A percentile compares a stretch with the other conserved stretches of the same genome.
Evolutionary conservation across 164 flowering plant genomes (phyloP).

Genomic region (Chloranthus sessilifolius): DNA sequence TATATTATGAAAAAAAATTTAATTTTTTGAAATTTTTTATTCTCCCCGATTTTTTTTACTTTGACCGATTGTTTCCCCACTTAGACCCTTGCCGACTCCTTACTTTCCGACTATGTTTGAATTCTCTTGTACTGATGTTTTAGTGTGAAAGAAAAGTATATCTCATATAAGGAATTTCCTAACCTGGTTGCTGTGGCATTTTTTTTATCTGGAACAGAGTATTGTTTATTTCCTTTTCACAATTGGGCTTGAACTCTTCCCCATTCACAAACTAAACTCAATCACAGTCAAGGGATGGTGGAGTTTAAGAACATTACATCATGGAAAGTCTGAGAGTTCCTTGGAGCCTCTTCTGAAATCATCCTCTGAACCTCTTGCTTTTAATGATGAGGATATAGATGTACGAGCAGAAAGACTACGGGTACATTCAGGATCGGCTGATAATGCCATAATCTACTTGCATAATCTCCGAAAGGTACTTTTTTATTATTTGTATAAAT

Average conservation of each 20-base stretch:
- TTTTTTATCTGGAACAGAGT: slow-evolving; percentile 45
- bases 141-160: too few species aligned
- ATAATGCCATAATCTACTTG: slow-evolving; percentile 62
- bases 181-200: too few species aligned
- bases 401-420: slow-evolving; percentile 78
- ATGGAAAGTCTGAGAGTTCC: slow-evolving; percentile 16
- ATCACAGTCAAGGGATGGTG: slow-evolving; percentile 33
- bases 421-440: slow-evolving; percentile 74
- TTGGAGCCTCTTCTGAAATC: slow-evolving; percentile 63
- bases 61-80: too few species aligned
- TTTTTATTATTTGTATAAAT: too few species aligned
- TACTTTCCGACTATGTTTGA: too few species aligned
- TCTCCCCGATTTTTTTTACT: too few species aligned
- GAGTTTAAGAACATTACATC: slow-evolving; percentile 11
- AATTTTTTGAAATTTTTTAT: too few species aligned
- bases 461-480: slow-evolving; percentile 85
- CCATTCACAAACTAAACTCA: slow-evolving; percentile 36
- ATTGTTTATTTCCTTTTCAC: slow-evolving; percentile 59
- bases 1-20: too few species aligned
- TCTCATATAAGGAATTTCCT: too few species aligned
- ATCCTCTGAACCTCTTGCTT: slow-evolving; percentile 24
- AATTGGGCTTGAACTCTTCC: slow-evolving; percentile 66
- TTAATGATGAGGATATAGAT: slow-evolving; percentile 75
- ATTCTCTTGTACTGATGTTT: too few species aligned
- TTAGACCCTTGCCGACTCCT: too few species aligned